Conservation (phyloP, 306 rosid species). For the Castanopsis chinensis region DNA sequence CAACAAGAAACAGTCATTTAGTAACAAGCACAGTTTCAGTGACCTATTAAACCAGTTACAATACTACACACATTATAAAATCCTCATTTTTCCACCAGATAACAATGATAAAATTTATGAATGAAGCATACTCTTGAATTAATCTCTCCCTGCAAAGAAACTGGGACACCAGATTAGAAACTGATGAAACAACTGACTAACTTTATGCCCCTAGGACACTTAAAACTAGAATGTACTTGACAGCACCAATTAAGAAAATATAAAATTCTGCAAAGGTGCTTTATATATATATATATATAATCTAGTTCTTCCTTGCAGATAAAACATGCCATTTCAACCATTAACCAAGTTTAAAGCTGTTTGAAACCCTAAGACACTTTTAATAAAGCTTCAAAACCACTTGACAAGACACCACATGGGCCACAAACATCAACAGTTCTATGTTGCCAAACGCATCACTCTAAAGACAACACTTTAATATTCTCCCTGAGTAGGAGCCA, state of each 20-base stretch:
- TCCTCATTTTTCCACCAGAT: neutral
- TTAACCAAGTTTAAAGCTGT: neutral
- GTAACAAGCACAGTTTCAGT: neutral
- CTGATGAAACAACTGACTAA: neutral
- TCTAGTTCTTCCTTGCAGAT: neutral
- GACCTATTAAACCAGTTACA: conserved; percentile 19
- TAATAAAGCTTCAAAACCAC: neutral
- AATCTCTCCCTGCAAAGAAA: neutral
- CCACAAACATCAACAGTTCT: neutral
- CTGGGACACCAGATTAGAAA: neutral
- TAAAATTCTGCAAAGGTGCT: neutral
- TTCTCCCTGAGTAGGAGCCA: neutral
- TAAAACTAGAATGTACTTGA: neutral
- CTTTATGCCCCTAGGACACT: neutral
- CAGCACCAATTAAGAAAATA: neutral
- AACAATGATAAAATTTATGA: neutral
- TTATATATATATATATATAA: too few species aligned
- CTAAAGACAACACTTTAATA: neutral
- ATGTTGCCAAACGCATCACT: neutral
- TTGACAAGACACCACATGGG: neutral
- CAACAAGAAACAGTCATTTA: conserved; percentile 4
- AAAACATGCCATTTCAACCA: neutral
- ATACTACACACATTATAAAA: neutral
- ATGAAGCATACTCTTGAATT: neutral
- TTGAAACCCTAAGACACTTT: neutral